Evolutionary conservation across 2,329 filamentous ascomycete species (phyloP).

Genomic region (Fonsecaea pedrosoi): DNA sequence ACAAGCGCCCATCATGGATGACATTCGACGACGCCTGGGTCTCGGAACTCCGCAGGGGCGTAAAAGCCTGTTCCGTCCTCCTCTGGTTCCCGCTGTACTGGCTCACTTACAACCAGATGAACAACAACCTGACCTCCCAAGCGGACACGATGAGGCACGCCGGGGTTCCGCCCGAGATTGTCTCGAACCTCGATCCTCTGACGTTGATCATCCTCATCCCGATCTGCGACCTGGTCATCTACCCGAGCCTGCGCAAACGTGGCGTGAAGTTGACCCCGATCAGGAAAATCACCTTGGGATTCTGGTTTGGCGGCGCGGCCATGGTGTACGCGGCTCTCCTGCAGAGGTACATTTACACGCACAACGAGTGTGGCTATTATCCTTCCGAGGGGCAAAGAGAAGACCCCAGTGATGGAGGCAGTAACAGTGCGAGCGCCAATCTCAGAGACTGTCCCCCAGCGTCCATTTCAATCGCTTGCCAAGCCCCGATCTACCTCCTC

Average conservation of each 20-base stretch:
- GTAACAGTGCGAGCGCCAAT: neutral
- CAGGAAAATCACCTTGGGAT: slow-evolving; percentile 62
- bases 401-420: slow-evolving; percentile 36
- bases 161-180: slow-evolving; percentile 65
- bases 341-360: slow-evolving; percentile 65
- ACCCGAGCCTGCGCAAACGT: slow-evolving; percentile 61
- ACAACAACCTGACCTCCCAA: slow-evolving; percentile 45
- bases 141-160: slow-evolving; percentile 64
- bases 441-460: slow-evolving; percentile 21
- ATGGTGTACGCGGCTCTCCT: slow-evolving; percentile 65
- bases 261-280: slow-evolving; percentile 66
- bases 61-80: slow-evolving; percentile 74
- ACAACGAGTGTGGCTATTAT: slow-evolving; percentile 59
- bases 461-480: slow-evolving; percentile 51
- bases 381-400: slow-evolving; percentile 47
- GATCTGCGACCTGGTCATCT: slow-evolving; percentile 53
- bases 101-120: slow-evolving; percentile 38
- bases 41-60: slow-evolving; percentile 74
- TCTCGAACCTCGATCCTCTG: slow-evolving; percentile 66
- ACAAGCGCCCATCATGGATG: slow-evolving; percentile 72
- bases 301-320: slow-evolving; percentile 58
- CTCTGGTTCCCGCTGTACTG: slow-evolving; percentile 61
- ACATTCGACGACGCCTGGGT: slow-evolving; percentile 81
- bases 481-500: slow-evolving; percentile 58
- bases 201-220: slow-evolving; percentile 60